phyloP scores from a whole-genome alignment of 257 asterid species.

The Solanum ossicruentum region DNA sequence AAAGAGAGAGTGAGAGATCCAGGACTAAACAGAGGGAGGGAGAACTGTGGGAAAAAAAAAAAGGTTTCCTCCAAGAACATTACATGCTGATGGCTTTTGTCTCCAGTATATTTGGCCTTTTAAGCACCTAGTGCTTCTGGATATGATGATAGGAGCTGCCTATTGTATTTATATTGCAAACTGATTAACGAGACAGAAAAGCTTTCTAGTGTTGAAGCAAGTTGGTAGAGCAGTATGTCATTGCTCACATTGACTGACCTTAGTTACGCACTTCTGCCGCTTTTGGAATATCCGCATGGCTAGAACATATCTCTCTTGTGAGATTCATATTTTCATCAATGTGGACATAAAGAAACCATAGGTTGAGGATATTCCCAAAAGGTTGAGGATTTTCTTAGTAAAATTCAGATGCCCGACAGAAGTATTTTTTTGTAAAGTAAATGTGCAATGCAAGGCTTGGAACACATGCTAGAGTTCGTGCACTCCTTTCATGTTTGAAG shows the following conservation, averaged over 20 bases:
- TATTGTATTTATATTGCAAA: neutral
- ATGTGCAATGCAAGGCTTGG: neutral
- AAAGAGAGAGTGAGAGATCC: neutral
- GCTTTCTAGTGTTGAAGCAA: neutral
- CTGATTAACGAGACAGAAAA: neutral
- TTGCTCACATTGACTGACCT: neutral
- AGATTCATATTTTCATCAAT: neutral
- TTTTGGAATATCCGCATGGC: neutral
- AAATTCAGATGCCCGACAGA: neutral
- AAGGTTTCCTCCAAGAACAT: neutral
- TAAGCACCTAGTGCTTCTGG: neutral
- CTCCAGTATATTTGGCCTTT: neutral
- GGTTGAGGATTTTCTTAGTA: neutral
- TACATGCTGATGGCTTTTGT: neutral
- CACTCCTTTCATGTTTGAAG: neutral
- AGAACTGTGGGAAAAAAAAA: neutral
- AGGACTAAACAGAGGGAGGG: neutral
- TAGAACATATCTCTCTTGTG: neutral
- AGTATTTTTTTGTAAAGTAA: neutral
- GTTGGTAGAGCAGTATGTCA: neutral
- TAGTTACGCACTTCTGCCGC: neutral
- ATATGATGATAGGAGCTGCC: neutral
- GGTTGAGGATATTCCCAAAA: no score
- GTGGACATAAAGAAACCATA: neutral
- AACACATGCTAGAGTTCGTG: neutral